phyloP scores from a whole-genome alignment of 352 stramenopile genomes.

The Elongisporangium prolatum region DNA sequence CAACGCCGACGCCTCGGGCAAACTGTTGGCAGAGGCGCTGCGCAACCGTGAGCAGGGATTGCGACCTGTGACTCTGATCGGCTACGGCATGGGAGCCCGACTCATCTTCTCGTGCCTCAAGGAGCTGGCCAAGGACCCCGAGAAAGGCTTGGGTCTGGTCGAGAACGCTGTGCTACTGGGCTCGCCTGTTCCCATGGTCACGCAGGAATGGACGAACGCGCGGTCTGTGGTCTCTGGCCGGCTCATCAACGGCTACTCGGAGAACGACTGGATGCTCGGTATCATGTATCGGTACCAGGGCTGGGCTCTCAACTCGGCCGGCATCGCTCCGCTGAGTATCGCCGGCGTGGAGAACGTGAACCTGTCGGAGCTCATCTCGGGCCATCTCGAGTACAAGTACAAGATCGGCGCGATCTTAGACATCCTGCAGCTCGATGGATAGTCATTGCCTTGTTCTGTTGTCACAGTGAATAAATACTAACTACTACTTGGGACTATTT shows the following conservation, averaged over 20 bases:
- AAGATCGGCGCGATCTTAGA: conserved; percentile 84
- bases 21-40: conserved; percentile 67
- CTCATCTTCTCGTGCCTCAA: conserved; percentile 90
- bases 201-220: conserved; percentile 65
- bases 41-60: conserved; percentile 63
- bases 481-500: neutral
- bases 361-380: conserved; percentile 71
- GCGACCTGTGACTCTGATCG: conserved; percentile 85
- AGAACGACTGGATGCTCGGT: conserved; percentile 89
- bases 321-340: conserved; percentile 62
- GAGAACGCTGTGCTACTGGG: conserved; percentile 88
- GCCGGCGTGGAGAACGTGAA: conserved; percentile 79
- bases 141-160: conserved; percentile 67
- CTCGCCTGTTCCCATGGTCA: conserved; percentile 52
- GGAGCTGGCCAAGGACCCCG: conserved; percentile 58
- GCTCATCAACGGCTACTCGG: conserved; percentile 89
- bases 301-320: conserved; percentile 74
- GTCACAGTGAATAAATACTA: neutral
- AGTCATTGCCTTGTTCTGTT: neutral
- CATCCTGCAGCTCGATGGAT: conserved; percentile 62
- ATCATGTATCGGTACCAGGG: conserved; percentile 89
- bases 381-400: conserved; percentile 87
- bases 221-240: conserved; percentile 74
- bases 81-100: conserved; percentile 86
- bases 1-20: conserved; percentile 60